phyloP scores from a whole-genome alignment of 2,329 filamentous ascomycete species.

The Trichophyton mentagrophytes region DNA sequence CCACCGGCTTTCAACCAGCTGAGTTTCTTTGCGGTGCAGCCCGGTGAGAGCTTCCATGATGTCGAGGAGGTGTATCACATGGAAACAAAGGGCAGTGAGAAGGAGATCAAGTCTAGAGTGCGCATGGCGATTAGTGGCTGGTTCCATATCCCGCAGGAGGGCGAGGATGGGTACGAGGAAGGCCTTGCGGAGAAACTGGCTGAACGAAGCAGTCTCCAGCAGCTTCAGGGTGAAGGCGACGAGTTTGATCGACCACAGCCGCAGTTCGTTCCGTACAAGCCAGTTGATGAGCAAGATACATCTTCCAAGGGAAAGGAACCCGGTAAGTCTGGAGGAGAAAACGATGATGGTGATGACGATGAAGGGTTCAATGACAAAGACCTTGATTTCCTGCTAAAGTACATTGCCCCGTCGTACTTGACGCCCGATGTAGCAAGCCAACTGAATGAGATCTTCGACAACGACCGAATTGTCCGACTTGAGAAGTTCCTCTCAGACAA shows the following conservation, averaged over 20 bases:
- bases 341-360: conserved; percentile 28
- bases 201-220: conserved; percentile 79
- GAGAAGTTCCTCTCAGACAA: conserved; percentile 64
- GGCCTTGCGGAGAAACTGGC: conserved; percentile 81
- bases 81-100: conserved; percentile 41
- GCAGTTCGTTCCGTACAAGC: conserved; percentile 37
- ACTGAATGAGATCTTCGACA: conserved; percentile 64
- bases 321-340: conserved; percentile 26
- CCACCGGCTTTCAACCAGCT: conserved; percentile 95
- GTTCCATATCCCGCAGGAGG: conserved; percentile 95
- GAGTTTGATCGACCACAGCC: conserved; percentile 71
- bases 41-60: conserved; percentile 97
- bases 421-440: conserved; percentile 83
- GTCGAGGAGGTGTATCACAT: conserved; percentile 92
- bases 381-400: conserved; percentile 79
- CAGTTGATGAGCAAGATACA: conserved; percentile 18
- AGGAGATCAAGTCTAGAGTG: conserved; percentile 50
- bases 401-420: conserved; percentile 78
- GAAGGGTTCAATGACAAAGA: conserved; percentile 60
- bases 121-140: conserved; percentile 98
- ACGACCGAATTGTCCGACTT: conserved; percentile 73
- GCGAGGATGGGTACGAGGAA: conserved; percentile 80
- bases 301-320: conserved; percentile 22
- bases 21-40: conserved; percentile 95
- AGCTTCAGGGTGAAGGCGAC: conserved; percentile 82